These are phyloP conservation scores for Achaetomium macrosporum DNA, from an alignment of 2,329 filamentous ascomycete species.

Conservation along the genomic window DNA sequence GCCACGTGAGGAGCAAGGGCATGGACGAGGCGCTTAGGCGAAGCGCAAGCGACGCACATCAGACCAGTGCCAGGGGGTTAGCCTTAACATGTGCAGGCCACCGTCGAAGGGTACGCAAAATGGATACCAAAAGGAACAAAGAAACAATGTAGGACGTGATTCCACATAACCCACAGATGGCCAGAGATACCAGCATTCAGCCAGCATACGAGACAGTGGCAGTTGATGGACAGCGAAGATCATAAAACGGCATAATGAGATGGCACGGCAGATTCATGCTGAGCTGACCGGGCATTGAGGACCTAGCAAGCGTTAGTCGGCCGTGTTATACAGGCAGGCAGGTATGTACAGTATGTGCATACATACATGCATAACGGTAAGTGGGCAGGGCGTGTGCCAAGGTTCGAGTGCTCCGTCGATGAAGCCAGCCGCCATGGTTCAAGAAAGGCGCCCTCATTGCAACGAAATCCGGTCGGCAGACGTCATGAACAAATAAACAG, in stretches of 20 bases:
- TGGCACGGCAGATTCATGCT: constrained; percentile 16
- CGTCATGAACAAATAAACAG: no score
- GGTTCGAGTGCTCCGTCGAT: no score
- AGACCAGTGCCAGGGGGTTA: not conserved
- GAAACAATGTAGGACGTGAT: not conserved
- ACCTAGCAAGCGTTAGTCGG: not conserved
- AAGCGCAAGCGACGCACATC: constrained; percentile 7
- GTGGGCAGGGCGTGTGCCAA: no score
- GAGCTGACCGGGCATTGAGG: not conserved
- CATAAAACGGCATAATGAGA: constrained; percentile 21
- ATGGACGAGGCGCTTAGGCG: constrained; percentile 6
- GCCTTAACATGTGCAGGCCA: not conserved
- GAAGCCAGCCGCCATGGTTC: no score
- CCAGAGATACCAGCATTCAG: not conserved
- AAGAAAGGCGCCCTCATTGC: no score
- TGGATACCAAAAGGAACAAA: not conserved
- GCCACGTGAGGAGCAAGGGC: constrained; percentile 15
- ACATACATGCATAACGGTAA: no score
- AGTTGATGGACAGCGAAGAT: constrained; percentile 18
- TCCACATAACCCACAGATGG: constrained; percentile 6
- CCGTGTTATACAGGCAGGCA: not conserved
- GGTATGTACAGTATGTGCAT: no score
- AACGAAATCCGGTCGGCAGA: no score
- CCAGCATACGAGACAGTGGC: constrained; percentile 11
- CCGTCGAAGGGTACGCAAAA: not conserved